A percentile compares a stretch with the other conserved stretches of the same genome.
Conservation (phyloP, 116 monocot genomes). For the Papilionanthe hybrid region DNA sequence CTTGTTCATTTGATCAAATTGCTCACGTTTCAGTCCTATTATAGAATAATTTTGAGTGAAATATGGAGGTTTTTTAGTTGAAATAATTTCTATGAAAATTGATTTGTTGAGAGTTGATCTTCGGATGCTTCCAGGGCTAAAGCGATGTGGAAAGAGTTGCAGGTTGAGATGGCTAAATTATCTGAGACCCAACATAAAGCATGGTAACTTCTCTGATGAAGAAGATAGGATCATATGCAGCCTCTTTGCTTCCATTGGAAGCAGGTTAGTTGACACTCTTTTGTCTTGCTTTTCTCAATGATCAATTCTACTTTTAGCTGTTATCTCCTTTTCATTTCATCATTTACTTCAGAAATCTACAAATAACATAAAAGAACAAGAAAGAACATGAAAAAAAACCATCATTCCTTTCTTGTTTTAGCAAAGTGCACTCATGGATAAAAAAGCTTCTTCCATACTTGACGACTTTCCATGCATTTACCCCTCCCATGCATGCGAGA, state of each 20-base stretch:
- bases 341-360: neutral
- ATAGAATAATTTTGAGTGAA: no score
- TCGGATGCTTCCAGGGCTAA: constrained; percentile 13
- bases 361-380: no score
- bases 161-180: constrained; percentile 25
- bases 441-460: neutral
- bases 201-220: constrained; percentile 18
- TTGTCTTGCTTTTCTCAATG: neutral
- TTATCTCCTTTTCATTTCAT: neutral
- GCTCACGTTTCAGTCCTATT: no score
- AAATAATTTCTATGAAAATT: neutral
- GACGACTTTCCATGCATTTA: neutral
- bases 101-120: no score
- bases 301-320: neutral
- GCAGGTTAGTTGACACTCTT: constrained; percentile 8
- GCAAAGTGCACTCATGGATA: neutral
- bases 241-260: constrained; percentile 19
- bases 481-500: neutral
- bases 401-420: neutral
- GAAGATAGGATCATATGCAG: constrained; percentile 19
- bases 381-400: neutral
- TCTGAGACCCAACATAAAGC: constrained; percentile 21
- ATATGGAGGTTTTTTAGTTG: neutral
- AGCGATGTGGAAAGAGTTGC: constrained; percentile 24
- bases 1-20: no score